Base-by-base conservation (phyloP, 2,329 filamentous ascomycete genomes). In the Colletotrichum sidae region DNA sequence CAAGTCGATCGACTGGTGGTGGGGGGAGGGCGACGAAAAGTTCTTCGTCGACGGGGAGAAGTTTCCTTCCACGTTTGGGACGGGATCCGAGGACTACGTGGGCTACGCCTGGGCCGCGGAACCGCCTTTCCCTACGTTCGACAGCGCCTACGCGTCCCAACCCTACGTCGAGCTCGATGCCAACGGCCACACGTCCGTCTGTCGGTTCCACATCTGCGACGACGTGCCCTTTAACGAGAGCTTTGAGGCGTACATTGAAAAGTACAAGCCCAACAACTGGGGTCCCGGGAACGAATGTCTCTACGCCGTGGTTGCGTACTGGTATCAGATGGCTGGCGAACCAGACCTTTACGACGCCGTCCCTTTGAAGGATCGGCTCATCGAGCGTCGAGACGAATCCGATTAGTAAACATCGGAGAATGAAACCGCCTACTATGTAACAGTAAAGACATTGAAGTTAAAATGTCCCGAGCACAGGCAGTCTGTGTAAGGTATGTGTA, bases 1-100 rank as follows among this genome's bases (percentile, higher is more conserved):
- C 12, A 65, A 65, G 47, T 65, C 62, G 4, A 53, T 65, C n/a
- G 62, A 65, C 13, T 65, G 62, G 62, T 65, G 62, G 62, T 65
- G 62, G 62, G 62, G 62, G 3, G 62, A 65, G 10, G 62, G 62
- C 4, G 62, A 65, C 11, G 62, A 65, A 47, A 65, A 65, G 42
- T 65, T 65, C 58, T 65, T 65, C 8, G 62, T 62, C 10, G 62
- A 65, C 52, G 62, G 62, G 8, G 62, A 65, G 35, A 56, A 56
- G 47, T 65, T 65, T 47, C 62, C 62, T 11, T 65, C 62, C 2
- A 65, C 62, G 0, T 65, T 65, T 15, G 62, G 62, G 39, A 65
- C 62, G 2, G 62, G 62, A 6, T 65, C 62, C 9, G 62, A 65
- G 13, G 62, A 65, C 37, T 65, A 65, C 12, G 58, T 65, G 13